A percentile compares a stretch with the other conserved stretches of the same genome.
Conservation (phyloP, 495 filamentous ascomycete species). For the Penicillium atrosanguineum region DNA sequence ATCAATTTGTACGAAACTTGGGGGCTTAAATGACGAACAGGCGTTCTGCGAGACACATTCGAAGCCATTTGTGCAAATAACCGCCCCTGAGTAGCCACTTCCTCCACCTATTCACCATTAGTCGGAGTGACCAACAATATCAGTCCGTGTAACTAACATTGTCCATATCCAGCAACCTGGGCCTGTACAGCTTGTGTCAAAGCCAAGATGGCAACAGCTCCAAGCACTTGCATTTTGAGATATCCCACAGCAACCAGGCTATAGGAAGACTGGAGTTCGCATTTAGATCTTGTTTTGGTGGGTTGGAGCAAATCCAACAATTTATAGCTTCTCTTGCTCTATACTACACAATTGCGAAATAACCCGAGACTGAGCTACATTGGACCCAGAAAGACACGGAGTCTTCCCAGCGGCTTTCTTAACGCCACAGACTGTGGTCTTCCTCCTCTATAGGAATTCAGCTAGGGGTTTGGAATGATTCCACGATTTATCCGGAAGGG, state of each 20-base stretch:
- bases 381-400: too few relatives aligned
- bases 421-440: too few relatives aligned
- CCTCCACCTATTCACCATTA: slow-evolving; percentile 11
- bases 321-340: too few relatives aligned
- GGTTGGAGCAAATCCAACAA: too few relatives aligned
- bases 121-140: neutral
- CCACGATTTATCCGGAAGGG: too few relatives aligned
- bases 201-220: neutral
- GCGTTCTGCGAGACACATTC: slow-evolving; percentile 21
- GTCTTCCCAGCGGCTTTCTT: too few relatives aligned
- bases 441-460: too few relatives aligned
- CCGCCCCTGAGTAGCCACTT: slow-evolving; percentile 15
- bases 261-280: neutral
- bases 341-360: too few relatives aligned
- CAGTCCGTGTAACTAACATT: slow-evolving; percentile 6
- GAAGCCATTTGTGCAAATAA: slow-evolving; percentile 9
- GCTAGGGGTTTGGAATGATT: too few relatives aligned
- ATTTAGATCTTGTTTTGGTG: too few relatives aligned
- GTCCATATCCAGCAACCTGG: slow-evolving; percentile 14
- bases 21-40: slow-evolving; percentile 1
- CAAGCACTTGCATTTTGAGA: neutral
- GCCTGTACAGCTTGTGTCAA: slow-evolving; percentile 3
- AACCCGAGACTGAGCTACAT: too few relatives aligned
- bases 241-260: neutral
- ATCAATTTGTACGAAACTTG: too few relatives aligned